Percentiles rank a stretch among this genome's conserved stretches.
phyloP scores from a whole-genome alignment of 257 asterid genomes.

The Solanum ossicruentum region DNA sequence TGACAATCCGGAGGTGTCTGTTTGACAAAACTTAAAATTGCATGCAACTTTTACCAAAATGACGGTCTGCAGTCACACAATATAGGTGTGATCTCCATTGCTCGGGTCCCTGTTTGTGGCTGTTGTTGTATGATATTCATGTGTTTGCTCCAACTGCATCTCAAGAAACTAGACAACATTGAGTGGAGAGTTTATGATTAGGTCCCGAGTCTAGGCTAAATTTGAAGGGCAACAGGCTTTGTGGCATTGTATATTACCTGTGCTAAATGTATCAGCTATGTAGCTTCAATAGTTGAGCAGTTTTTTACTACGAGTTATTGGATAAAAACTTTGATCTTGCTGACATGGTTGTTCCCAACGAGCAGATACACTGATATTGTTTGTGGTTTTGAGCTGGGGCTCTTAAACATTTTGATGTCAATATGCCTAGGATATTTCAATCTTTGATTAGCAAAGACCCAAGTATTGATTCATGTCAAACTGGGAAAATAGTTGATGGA shows the following conservation, averaged over 20 bases:
- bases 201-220: not conserved
- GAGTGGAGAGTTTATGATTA: not conserved
- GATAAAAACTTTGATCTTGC: not conserved
- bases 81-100: not conserved
- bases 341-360: not conserved
- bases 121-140: not conserved
- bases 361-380: not conserved
- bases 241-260: not conserved
- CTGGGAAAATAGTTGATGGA: too few species aligned
- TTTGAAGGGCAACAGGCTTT: not conserved
- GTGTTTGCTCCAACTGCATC: not conserved
- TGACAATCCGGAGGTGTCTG: conserved; percentile 52
- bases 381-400: not conserved
- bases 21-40: conserved; percentile 20
- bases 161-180: not conserved
- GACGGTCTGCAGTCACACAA: not conserved
- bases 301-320: not conserved
- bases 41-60: not conserved
- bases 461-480: too few species aligned
- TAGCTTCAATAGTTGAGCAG: not conserved
- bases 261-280: not conserved
- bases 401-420: not conserved
- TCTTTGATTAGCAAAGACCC: not conserved
- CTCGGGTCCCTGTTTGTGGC: not conserved
- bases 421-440: not conserved